Conservation (phyloP, 352 stramenopile species). For the Globisporangium sylvaticum region DNA sequence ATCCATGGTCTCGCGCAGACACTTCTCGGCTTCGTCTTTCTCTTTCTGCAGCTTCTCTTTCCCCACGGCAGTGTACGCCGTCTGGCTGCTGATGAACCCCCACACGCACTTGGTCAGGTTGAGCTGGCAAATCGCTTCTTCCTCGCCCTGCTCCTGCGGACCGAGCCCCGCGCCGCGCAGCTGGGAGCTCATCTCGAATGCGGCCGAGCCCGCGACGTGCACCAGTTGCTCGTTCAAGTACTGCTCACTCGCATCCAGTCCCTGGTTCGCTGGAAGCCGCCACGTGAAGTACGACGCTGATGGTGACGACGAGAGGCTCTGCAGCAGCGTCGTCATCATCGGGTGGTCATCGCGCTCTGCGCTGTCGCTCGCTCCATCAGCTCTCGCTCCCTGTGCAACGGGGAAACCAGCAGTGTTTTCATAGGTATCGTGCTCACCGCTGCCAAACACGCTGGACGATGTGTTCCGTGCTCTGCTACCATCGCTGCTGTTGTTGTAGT, state of each 20-base stretch:
- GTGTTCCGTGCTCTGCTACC: neutral
- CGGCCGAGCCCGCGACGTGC: conserved; percentile 26
- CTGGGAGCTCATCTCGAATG: conserved; percentile 8
- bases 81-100: conserved; percentile 7
- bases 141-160: neutral
- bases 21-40: conserved; percentile 30
- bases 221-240: conserved; percentile 70
- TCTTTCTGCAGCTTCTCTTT: conserved; percentile 20
- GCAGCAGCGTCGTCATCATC: conserved; percentile 9
- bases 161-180: conserved; percentile 5
- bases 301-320: conserved; percentile 5
- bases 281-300: conserved; percentile 24
- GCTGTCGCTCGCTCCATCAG: neutral
- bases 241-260: conserved; percentile 38
- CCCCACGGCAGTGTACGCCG: conserved; percentile 4
- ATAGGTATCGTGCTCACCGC: neutral
- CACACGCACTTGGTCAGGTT: conserved; percentile 14
- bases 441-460: neutral
- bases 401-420: neutral
- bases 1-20: conserved; percentile 57
- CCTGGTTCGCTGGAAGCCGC: conserved; percentile 41
- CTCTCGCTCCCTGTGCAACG: neutral
- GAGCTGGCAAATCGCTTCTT: conserved; percentile 13
- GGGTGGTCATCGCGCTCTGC: neutral
- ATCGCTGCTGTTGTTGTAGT: neutral